Base-by-base conservation (phyloP, 2,329 filamentous ascomycete genomes). In the Nothomitra cinnamomea region DNA sequence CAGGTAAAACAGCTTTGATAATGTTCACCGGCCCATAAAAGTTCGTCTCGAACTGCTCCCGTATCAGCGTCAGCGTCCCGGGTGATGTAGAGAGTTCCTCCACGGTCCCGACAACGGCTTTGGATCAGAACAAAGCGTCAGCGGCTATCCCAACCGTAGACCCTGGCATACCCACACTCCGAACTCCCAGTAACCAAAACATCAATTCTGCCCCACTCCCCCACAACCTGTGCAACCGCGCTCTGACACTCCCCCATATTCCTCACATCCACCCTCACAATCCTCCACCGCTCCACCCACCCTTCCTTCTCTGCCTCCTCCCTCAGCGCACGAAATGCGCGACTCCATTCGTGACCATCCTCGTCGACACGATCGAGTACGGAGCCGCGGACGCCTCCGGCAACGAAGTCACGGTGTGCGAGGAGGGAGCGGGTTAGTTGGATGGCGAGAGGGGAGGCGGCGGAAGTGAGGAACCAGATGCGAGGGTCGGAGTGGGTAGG, bases 11-110 rank as follows among this genome's bases (percentile, higher is more conserved):
- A 13, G 89, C 85, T 66, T 92, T 94, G 71, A 96, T 94, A 64
- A 94, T 87, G 68, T 96, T 96, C 66, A 96, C 83, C 55, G 94
- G 88, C 0, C 87, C 87, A 67, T 96, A 96, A 72, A 94, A 96
- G 61, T 94, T 87, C 58, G 81, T 82, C 66, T 96, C 90, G 65
- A 96, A 95, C 65, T 95, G 90, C 62, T 94, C 86, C 57, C 85
- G 80, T 36, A 94, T 83, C 17, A 95, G 76, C 55, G 83, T 87
- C 60, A 83, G 77, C 1, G 87, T 88, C 43, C 80, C 77, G 3
- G 76, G 75, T 22, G 76, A 82, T 28, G 85, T 83, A 0, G 83
- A 82, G 24, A 95, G 73, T 67, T 98, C 92, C 68, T 96, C 92
- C 6, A 96, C 84, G 0, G 87, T 85, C 41, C 90, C 92, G 35